Conservation (phyloP, 257 asterid genomes). For the Fraxinus anomala region DNA sequence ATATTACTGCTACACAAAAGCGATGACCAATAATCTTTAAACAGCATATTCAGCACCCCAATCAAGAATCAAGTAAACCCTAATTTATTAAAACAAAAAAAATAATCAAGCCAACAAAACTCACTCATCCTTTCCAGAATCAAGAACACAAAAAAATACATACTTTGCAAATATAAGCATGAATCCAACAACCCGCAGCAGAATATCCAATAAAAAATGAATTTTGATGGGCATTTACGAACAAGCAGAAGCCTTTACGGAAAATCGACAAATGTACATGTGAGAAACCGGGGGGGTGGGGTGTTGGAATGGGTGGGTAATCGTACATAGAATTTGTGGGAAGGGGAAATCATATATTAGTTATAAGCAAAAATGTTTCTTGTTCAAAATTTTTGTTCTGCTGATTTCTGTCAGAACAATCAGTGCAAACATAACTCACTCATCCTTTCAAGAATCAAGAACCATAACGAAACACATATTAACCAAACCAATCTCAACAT, state of each 20-base stretch:
- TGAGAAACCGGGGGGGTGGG: background rate
- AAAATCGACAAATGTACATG: constrained; percentile 3
- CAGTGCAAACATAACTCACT: background rate
- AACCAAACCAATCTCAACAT: background rate
- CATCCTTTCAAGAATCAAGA: constrained; percentile 3
- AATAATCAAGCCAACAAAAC: background rate
- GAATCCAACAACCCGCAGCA: constrained; percentile 4
- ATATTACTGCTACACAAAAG: background rate
- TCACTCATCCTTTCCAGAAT: background rate
- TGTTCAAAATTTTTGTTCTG: background rate
- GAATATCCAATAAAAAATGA: constrained; percentile 11
- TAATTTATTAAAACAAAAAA: background rate
- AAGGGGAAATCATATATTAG: background rate
- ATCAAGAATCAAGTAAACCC: background rate
- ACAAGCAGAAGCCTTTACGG: background rate
- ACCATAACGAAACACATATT: constrained; percentile 15
- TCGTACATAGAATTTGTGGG: background rate
- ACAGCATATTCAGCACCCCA: constrained; percentile 2
- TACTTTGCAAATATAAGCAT: background rate
- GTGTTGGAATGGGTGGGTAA: background rate
- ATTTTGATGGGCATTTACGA: background rate
- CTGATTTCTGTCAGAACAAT: background rate
- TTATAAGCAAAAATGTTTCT: background rate
- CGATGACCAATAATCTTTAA: background rate
- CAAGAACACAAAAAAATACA: constrained; percentile 16